These are phyloP conservation scores for Pholiota adiposa DNA, from an alignment of 1,284 basidiomycete species.

Conservation along the genomic window DNA sequence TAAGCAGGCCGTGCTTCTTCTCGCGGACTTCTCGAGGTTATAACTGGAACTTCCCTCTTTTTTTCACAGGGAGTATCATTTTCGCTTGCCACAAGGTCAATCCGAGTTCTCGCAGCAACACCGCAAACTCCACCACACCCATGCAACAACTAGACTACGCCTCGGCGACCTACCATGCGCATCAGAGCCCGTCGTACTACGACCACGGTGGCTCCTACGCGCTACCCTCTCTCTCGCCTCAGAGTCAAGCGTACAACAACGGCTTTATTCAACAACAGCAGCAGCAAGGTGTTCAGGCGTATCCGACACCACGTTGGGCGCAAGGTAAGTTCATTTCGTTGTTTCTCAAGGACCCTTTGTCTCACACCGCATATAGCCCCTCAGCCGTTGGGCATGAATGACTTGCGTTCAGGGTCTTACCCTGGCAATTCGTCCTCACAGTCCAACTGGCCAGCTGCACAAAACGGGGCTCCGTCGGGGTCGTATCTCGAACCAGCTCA, in stretches of 20 bases:
- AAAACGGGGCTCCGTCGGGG: slow-evolving; percentile 32
- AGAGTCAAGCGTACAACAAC: slow-evolving; percentile 37
- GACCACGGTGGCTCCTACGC: slow-evolving; percentile 45
- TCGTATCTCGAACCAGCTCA: slow-evolving; percentile 33
- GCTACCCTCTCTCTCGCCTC: slow-evolving; percentile 45
- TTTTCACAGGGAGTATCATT: slow-evolving; percentile 69
- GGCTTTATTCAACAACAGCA: slow-evolving; percentile 44
- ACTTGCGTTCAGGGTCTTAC: slow-evolving; percentile 53
- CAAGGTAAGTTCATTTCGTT: slow-evolving; percentile 27
- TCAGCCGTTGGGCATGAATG: slow-evolving; percentile 44
- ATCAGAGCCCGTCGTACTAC: slow-evolving; percentile 46
- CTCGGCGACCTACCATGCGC: slow-evolving; percentile 33
- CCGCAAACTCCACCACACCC: slow-evolving; percentile 37
- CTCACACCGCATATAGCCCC: slow-evolving; percentile 44
- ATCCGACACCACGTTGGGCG: slow-evolving; percentile 55
- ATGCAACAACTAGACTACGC: slow-evolving; percentile 46
- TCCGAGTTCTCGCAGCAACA: slow-evolving; percentile 45
- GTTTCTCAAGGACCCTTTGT: slow-evolving; percentile 22
- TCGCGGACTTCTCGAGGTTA: slow-evolving; percentile 29
- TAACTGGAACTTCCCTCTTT: slow-evolving; percentile 34
- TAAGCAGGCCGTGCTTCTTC: slow-evolving; percentile 43
- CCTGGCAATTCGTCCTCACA: slow-evolving; percentile 33
- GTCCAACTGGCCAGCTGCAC: slow-evolving; percentile 31
- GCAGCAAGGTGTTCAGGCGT: slow-evolving; percentile 37
- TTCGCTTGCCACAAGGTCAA: slow-evolving; percentile 83